Percentiles rank a stretch among this genome's conserved stretches.
phyloP scores from a whole-genome alignment of 1,284 basidiomycete genomes.

The Neotropicomus parvogracilis region DNA sequence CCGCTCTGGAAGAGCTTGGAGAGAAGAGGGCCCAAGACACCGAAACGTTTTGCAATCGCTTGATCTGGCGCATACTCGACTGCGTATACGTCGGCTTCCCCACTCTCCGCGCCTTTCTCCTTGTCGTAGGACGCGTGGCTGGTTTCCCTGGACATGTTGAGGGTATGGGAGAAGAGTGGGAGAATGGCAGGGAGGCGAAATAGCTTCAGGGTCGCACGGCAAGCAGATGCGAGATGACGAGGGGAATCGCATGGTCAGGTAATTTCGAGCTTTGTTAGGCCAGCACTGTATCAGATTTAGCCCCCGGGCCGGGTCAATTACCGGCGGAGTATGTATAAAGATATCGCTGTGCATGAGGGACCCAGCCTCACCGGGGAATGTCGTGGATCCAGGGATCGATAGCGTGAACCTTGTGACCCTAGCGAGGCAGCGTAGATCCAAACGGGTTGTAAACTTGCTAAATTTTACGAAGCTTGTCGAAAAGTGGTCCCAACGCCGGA shows the following conservation, averaged over 20 bases:
- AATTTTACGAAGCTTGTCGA: too few species aligned
- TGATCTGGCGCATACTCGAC: constrained; percentile 32
- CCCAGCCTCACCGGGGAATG: too few species aligned
- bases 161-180: not conserved
- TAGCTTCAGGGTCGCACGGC: not conserved
- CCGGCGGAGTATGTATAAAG: too few species aligned
- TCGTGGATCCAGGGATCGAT: too few species aligned
- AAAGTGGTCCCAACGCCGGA: too few species aligned
- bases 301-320: too few species aligned
- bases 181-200: not conserved
- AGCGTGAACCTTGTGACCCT: too few species aligned
- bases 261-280: too few species aligned
- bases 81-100: not conserved
- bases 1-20: constrained; percentile 10
- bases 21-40: constrained; percentile 1
- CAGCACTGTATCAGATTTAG: too few species aligned
- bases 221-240: not conserved
- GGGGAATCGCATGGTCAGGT: not conserved
- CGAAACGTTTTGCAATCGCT: constrained; percentile 36
- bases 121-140: constrained; percentile 15
- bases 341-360: too few species aligned
- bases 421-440: too few species aligned
- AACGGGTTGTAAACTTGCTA: too few species aligned
- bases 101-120: constrained; percentile 17
- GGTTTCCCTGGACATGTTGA: constrained; percentile 14